Base-by-base conservation (phyloP, 1,284 basidiomycete genomes). In the Moesziomyces globuligerus region DNA sequence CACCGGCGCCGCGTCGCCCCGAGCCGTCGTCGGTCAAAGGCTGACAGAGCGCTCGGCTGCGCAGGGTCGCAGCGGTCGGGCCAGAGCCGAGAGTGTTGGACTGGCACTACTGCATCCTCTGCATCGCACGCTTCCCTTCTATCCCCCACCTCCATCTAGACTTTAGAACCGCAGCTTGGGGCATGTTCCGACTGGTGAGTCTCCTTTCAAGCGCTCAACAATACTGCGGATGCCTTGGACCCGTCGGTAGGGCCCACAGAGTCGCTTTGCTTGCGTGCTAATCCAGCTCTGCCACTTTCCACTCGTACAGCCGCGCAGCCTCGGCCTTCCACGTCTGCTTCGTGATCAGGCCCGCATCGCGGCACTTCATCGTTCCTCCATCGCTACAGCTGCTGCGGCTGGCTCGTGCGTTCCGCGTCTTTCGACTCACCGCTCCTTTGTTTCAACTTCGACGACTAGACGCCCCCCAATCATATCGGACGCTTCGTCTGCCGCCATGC, bases 271-370 rank as follows among this genome's bases (percentile, higher is more conserved):
- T 42, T 21, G 15, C 17, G 7, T n/a, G 36, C 23, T 9, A 36
- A 43, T 11, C 49, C 37, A 18, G 41, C 49, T 51, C 5, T 43
- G 32, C 29, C 42, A 26, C 11, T 7, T 3, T 15, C 25, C 9
- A 9, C 39, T 21, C 39, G 11, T 11, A 21, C 36, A 37, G 57
- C 62, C 62, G 39, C 62, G 62, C 41, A 66, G 51, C 56, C 45
- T 66, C 28, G 56, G 48, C 48, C 28, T 59, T 59, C 56, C 56
- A 51, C 62, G 56, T 66, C 44, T 66, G 43, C 55, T 66, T 28
- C 51, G 56, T 66, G 62, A 59, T 28, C 49, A 54, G 62, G 51
- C 56, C 55, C 44, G 52, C 51, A 42, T 32, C 18, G 43, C 47
- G n/a, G 24, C 56, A 34, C 36, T 23, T 18, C 32, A 11, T 48